Conservation (phyloP, 2,329 filamentous ascomycete species). For the Tolypocladium ovalisporum region DNA sequence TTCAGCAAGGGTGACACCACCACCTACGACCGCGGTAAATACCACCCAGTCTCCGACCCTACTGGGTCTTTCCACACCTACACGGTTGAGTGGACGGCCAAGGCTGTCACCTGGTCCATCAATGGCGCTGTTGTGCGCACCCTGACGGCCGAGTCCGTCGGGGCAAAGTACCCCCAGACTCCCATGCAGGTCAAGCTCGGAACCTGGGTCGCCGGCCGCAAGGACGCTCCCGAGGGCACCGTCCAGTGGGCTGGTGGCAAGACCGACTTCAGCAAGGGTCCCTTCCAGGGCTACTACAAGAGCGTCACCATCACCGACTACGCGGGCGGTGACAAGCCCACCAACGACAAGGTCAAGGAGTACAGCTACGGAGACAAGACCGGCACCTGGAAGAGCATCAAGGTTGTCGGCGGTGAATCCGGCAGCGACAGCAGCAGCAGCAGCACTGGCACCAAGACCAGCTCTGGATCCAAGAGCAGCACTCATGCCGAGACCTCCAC, state of each 20-base stretch:
- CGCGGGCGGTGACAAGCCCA: constrained; percentile 33
- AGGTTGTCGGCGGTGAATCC: constrained; percentile 30
- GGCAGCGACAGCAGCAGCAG: constrained; percentile 9
- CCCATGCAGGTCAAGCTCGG: constrained; percentile 63
- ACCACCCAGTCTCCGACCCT: constrained; percentile 45
- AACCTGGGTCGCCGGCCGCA: constrained; percentile 51
- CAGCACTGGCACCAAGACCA: constrained; percentile 3
- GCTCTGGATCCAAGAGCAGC: not conserved
- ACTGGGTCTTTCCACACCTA: constrained; percentile 49
- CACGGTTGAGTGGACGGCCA: constrained; percentile 55
- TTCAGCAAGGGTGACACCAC: constrained; percentile 63
- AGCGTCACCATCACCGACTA: constrained; percentile 43
- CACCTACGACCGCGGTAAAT: constrained; percentile 59
- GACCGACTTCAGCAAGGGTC: constrained; percentile 39
- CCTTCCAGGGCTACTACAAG: constrained; percentile 48
- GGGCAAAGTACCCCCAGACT: constrained; percentile 58
- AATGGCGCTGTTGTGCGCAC: constrained; percentile 52
- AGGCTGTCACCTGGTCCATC: constrained; percentile 53
- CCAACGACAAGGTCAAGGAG: constrained; percentile 29
- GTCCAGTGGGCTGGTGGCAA: constrained; percentile 58
- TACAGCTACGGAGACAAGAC: constrained; percentile 40
- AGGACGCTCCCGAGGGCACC: constrained; percentile 54
- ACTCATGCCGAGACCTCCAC: not conserved
- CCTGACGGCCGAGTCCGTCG: constrained; percentile 47
- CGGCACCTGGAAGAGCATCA: constrained; percentile 40